Base-by-base conservation (phyloP, 139 green algal genomes). In the Volvox africanus region DNA sequence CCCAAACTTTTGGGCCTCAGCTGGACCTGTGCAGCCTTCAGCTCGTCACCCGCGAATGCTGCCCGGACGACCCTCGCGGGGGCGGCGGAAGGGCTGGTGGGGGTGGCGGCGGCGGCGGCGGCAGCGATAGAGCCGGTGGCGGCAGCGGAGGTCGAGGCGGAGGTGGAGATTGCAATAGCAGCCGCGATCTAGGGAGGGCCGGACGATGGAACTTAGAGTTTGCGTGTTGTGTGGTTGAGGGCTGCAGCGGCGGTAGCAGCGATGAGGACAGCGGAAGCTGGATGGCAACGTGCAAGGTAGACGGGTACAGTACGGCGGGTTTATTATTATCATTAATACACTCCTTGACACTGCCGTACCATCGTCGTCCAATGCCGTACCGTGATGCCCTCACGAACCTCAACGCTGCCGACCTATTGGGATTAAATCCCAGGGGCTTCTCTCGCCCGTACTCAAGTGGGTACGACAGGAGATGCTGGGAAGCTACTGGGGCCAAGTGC, bases 381-480 rank as follows among this genome's bases (percentile, higher is more conserved):
- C 44, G 44, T 55, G 44, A 73, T 73, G 65, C 24, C 65, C 11
- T 16, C 16, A 24, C 5, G 2, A 73, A 69, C 65, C 65, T 16
- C 65, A 6, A 9, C 24, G 11, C 9, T 9, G 44, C 9, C 44
- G 44, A 55, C 44, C 44, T 9, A 55, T 55, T 55, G 5, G 44
- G 44, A 5, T 5, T 11, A 24, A 73, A 73, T 67, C 24, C 3
- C 84, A 89, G 84, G 84, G 44, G 0, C 68, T 89, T 22, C 36
- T 89, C 26, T 22, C 68, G 9, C 84, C 84, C 2, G 84, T 69
- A 24, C 36, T 89, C 22, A 17, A 3, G 1, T 89, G 84, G 84
- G 37, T 81, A 19, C 84, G 84, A 14, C 11, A n/a, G 18, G 22
- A 80, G 35, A 35, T 89, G 24, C 36, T 89, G 84, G 82, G 82